These are phyloP conservation scores for Tylopilus sp. DNA, from an alignment of 768 basidiomycete species.

Conservation along the genomic window DNA sequence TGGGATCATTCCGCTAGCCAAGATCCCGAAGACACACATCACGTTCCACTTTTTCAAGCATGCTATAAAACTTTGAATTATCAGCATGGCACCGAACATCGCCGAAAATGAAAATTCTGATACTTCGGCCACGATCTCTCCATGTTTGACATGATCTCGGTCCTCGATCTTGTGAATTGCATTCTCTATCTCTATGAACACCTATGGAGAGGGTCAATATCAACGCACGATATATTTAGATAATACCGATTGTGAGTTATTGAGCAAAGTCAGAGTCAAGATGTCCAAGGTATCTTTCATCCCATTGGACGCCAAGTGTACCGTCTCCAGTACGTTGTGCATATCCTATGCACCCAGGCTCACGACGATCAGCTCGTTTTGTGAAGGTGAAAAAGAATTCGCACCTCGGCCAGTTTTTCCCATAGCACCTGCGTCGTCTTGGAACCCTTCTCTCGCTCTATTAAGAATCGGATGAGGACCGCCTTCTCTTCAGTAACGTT, in stretches of 20 bases:
- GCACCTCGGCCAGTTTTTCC: slow-evolving; percentile 26
- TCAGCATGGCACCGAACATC: slow-evolving; percentile 12
- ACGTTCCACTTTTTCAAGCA: slow-evolving; percentile 22
- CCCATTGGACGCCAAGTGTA: slow-evolving; percentile 17
- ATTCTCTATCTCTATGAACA: slow-evolving; percentile 20
- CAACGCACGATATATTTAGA: background rate
- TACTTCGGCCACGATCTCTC: slow-evolving; percentile 25
- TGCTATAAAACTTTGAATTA: slow-evolving; percentile 20
- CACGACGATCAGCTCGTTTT: background rate
- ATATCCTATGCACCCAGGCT: slow-evolving; percentile 25
- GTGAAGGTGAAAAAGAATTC: slow-evolving; percentile 4
- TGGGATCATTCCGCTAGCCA: background rate
- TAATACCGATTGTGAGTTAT: slow-evolving; percentile 23
- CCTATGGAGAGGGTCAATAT: slow-evolving; percentile 18
- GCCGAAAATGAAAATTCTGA: background rate
- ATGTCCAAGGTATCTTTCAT: slow-evolving; percentile 23
- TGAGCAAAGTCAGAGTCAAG: slow-evolving; percentile 8
- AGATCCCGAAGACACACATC: slow-evolving; percentile 17
- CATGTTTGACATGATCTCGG: slow-evolving; percentile 17
- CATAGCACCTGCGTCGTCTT: slow-evolving; percentile 29
- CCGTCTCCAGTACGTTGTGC: slow-evolving; percentile 18
- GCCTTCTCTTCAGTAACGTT: slow-evolving; percentile 62
- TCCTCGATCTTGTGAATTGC: slow-evolving; percentile 21
- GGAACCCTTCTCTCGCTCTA: slow-evolving; percentile 40
- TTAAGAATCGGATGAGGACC: slow-evolving; percentile 44